Conservation (phyloP, 257 asterid species). For the Forsythia viridissima region DNA sequence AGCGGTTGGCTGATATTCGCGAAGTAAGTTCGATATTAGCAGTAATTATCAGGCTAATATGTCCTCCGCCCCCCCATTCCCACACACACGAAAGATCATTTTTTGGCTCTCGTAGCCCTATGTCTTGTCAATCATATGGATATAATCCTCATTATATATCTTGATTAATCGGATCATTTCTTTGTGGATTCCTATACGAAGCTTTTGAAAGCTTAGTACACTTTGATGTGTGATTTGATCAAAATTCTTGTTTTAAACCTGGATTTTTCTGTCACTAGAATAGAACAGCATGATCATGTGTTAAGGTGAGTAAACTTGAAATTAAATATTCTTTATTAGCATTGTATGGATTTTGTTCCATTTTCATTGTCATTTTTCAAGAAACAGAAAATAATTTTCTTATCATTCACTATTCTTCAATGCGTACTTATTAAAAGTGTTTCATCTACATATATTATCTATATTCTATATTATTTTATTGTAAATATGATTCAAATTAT, state of each 20-base stretch:
- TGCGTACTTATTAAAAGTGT: too few species aligned
- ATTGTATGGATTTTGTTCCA: too few species aligned
- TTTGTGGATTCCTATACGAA: too few species aligned
- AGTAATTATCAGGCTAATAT: neutral
- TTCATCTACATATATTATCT: neutral
- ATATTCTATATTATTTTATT: neutral
- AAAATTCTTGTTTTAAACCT: too few species aligned
- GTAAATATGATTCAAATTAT: neutral
- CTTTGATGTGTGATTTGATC: neutral
- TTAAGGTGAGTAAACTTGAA: too few species aligned
- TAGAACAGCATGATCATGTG: neutral
- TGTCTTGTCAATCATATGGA: neutral
- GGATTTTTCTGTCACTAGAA: neutral
- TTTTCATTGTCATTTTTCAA: too few species aligned
- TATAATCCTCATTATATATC: neutral
- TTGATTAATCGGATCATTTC: neutral
- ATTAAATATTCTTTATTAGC: too few species aligned
- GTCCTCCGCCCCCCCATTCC: too few species aligned
- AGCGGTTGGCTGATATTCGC: constrained; percentile 73
- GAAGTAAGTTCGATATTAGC: constrained; percentile 44
- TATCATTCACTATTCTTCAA: too few species aligned
- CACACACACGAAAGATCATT: neutral
- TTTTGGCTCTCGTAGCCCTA: neutral
- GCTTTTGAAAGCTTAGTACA: too few species aligned
- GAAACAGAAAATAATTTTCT: too few species aligned